Conservation (phyloP, 176 grass and related monocot species). For the Secale cereale region DNA sequence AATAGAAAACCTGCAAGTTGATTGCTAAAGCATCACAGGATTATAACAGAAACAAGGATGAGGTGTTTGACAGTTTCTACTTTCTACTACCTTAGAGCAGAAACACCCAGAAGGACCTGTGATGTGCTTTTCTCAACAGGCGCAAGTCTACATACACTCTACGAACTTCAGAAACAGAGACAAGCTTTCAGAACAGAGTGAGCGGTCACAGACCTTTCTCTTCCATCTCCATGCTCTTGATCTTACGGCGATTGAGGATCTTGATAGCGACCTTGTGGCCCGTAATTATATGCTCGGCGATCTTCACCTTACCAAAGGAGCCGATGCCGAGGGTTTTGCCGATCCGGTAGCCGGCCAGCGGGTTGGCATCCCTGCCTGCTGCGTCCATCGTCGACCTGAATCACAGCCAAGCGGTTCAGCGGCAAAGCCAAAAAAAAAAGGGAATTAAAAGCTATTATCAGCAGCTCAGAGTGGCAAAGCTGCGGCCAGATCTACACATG, state of each 20-base stretch:
- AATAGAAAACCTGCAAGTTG: background rate
- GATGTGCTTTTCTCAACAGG: background rate
- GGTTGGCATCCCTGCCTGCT: conserved; percentile 42
- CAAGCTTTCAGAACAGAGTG: background rate
- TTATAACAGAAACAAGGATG: background rate
- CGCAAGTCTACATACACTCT: background rate
- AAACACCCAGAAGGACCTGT: background rate
- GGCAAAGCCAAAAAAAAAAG: background rate
- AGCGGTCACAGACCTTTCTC: conserved; percentile 64
- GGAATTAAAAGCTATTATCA: background rate
- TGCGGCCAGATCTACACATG: background rate
- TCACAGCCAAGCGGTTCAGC: background rate
- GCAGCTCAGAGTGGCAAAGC: background rate
- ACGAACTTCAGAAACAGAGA: background rate
- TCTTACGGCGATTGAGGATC: conserved; percentile 78
- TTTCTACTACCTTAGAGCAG: background rate
- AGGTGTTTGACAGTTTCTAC: too few species aligned
- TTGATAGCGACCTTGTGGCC: conserved; percentile 86
- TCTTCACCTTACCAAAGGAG: conserved; percentile 82
- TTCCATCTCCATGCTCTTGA: conserved; percentile 86
- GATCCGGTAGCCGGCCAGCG: conserved; percentile 59
- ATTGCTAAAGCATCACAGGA: background rate
- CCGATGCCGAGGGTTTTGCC: conserved; percentile 90
- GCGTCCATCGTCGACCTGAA: conserved; percentile 58
- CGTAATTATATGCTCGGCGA: conserved; percentile 76